Evolutionary conservation across 495 filamentous ascomycete species (phyloP).

Genomic region (Penicillium bialowiezense): DNA sequence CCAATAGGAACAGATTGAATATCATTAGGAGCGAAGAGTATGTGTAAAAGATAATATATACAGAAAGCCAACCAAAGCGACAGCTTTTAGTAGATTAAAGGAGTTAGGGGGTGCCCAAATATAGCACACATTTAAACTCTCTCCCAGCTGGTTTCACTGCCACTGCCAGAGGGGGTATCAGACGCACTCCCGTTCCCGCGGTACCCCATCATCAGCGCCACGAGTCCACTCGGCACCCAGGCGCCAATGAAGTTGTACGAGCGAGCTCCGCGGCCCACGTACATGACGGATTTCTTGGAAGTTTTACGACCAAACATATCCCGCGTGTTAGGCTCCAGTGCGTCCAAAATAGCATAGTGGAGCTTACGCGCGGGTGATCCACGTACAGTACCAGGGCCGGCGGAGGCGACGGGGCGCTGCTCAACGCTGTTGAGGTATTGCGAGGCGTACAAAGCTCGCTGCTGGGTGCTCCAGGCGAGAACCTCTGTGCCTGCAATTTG

Average conservation of each 20-base stretch:
- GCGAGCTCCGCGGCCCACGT: constrained; percentile 76
- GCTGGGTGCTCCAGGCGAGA: constrained; percentile 60
- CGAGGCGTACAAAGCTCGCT: constrained; percentile 40
- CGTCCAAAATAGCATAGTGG: constrained; percentile 85
- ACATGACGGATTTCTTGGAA: constrained; percentile 51
- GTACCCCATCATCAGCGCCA: constrained; percentile 87
- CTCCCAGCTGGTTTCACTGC: constrained; percentile 42
- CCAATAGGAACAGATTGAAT: no score
- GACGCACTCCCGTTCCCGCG: constrained; percentile 28
- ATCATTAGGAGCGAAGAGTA: constrained; percentile 26
- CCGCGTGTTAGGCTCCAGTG: constrained; percentile 52
- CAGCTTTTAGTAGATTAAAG: constrained; percentile 1
- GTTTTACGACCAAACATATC: constrained; percentile 38
- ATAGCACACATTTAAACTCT: constrained; percentile 20
- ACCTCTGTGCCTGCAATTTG: constrained; percentile 58
- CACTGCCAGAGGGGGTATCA: constrained; percentile 27
- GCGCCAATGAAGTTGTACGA: constrained; percentile 83
- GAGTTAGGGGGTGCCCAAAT: neutral
- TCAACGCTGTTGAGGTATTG: constrained; percentile 46
- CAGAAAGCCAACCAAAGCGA: constrained; percentile 5
- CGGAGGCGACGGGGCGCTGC: constrained; percentile 41
- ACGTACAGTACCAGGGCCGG: constrained; percentile 42
- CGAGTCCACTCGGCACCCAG: constrained; percentile 74
- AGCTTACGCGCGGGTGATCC: constrained; percentile 72
- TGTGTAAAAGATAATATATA: constrained; percentile 12